These are phyloP conservation scores for Boletales sp. DNA, from an alignment of 768 basidiomycete genomes.

Conservation along the genomic window DNA sequence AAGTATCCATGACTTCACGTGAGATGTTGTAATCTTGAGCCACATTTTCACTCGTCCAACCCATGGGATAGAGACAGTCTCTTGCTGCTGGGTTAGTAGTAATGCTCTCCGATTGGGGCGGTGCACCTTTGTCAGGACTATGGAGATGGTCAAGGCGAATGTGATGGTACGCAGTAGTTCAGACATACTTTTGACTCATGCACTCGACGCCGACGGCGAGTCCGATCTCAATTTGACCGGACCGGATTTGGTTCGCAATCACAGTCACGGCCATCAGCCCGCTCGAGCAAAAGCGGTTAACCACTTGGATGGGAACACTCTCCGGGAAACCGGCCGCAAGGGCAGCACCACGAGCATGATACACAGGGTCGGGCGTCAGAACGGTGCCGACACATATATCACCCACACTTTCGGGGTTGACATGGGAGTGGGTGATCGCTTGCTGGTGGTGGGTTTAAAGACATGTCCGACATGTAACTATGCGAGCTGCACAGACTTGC, in stretches of 20 bases:
- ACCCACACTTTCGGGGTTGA: slow-evolving; percentile 63
- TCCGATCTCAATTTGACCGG: slow-evolving; percentile 78
- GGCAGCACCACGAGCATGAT: slow-evolving; percentile 70
- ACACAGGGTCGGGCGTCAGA: slow-evolving; percentile 58
- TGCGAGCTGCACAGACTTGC: slow-evolving; percentile 28
- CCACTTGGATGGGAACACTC: slow-evolving; percentile 64
- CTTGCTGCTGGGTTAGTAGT: slow-evolving; percentile 50
- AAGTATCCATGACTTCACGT: slow-evolving; percentile 72
- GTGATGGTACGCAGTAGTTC: not conserved
- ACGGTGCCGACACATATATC: slow-evolving; percentile 83
- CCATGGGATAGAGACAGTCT: slow-evolving; percentile 74
- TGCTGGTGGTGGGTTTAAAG: slow-evolving; percentile 37
- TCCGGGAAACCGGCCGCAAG: slow-evolving; percentile 81
- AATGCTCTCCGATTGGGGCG: slow-evolving; percentile 59
- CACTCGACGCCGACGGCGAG: slow-evolving; percentile 82
- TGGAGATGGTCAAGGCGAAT: not conserved
- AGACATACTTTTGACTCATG: slow-evolving; percentile 71
- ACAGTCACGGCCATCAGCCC: slow-evolving; percentile 82
- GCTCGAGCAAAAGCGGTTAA: slow-evolving; percentile 82
- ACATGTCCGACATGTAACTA: not conserved
- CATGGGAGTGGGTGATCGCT: slow-evolving; percentile 50
- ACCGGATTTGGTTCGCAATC: slow-evolving; percentile 71
- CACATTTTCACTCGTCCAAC: slow-evolving; percentile 88
- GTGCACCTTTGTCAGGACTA: slow-evolving; percentile 65
- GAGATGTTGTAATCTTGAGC: slow-evolving; percentile 69